Percentiles rank a stretch among this genome's conserved stretches.
phyloP scores from a whole-genome alignment of 2,329 filamentous ascomycete genomes.

The Cercospora sesami region DNA sequence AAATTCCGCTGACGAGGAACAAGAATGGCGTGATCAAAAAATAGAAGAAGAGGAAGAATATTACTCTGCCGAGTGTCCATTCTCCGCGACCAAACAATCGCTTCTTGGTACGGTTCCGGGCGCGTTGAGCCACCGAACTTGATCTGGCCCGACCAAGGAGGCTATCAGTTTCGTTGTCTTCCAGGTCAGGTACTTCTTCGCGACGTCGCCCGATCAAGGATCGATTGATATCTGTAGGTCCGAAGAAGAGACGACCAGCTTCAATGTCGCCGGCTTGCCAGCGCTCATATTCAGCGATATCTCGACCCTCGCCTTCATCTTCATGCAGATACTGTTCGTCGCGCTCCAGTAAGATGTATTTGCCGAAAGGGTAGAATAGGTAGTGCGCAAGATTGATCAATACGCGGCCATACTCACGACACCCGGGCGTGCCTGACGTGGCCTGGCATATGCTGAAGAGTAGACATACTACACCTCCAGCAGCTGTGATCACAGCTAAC shows the following conservation, averaged over 20 bases:
- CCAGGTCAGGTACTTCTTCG: constrained; percentile 76
- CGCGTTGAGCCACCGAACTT: constrained; percentile 31
- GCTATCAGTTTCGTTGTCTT: constrained; percentile 80
- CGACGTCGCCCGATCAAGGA: constrained; percentile 84
- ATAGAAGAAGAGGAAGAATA: constrained; percentile 97
- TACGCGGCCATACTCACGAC: constrained; percentile 79
- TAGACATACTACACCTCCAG: constrained; percentile 76
- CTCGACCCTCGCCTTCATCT: constrained; percentile 91
- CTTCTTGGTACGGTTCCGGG: constrained; percentile 60
- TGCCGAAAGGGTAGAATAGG: constrained; percentile 93
- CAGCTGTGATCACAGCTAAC: constrained; percentile 74
- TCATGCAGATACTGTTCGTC: constrained; percentile 94
- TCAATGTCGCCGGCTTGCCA: constrained; percentile 98
- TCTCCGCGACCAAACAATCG: constrained; percentile 91
- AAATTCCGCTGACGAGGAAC: constrained; percentile 80
- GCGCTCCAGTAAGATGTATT: constrained; percentile 88
- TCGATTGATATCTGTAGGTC: constrained; percentile 66
- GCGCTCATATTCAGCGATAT: constrained; percentile 97
- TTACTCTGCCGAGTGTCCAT: constrained; percentile 90
- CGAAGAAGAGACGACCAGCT: constrained; percentile 93
- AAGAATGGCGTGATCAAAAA: constrained; percentile 83
- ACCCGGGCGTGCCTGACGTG: constrained; percentile 66
- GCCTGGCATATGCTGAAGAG: constrained; percentile 70
- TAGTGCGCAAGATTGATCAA: constrained; percentile 83
- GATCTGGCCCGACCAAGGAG: constrained; percentile 64